Evolutionary conservation across 192 early-diverging fungal genomes (phyloP), one percentile per base, ranked within the genome.

Genomic region (Spinellus fusiger): DNA sequence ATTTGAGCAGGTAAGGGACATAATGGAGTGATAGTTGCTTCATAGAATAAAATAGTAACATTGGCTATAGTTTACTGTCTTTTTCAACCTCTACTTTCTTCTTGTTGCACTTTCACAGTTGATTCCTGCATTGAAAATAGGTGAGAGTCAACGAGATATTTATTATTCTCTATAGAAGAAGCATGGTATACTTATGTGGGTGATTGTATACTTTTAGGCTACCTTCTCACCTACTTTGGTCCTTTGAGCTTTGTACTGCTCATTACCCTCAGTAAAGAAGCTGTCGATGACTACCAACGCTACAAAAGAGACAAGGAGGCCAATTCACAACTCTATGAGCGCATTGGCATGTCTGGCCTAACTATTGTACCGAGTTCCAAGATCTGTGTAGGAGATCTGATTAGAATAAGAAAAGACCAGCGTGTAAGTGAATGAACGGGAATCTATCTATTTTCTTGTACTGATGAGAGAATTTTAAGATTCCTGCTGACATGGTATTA

Each of bases 11-110:
- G 84, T 84, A 70, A 61, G 54, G 38, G 23, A 44, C 16, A 20
- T 26, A 1, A 47, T n/a, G n/a, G n/a, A 49, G 12, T 5, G 16
- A 28, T n/a, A 22, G 18, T 33, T 37, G 15, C 10, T 35, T 64
- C 18, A 51, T 34, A 31, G 0, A 47, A 22, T 71, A 28, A 61
- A 23, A 12, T 51, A 22, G 54, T 52, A 22, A 20, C 49, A 12
- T 33, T 38, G 50, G 12, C 35, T 25, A 16, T 68, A 92, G 89
- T 98, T 98, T 80, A 90, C 90, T 70, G 89, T 92, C 61, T 95
- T 98, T 64, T 93, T 96, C 77, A 95, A 98, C 71, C 59, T 96
- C 54, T 98, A 98, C 65, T 98, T 97, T 66, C 72, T 98, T 55
- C 75, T 95, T 8, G 93, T 98, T 10, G 90, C 93, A 3, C 62